These are phyloP conservation scores for Yamadazyma triangularis DNA, from an alignment of 1,139 yeast genomes.

Conservation along the genomic window DNA sequence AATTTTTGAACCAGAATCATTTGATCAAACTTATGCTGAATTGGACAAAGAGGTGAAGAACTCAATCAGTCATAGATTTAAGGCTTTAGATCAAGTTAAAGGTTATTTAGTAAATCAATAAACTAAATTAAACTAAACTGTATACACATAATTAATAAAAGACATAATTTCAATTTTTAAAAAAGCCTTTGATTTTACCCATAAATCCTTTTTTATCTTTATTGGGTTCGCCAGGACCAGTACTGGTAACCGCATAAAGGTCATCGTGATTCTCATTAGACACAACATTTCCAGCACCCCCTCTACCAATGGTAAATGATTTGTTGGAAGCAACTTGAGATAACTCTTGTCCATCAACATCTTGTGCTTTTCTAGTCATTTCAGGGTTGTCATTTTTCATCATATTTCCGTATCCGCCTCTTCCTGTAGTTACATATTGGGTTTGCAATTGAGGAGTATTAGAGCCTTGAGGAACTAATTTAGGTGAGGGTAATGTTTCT, in stretches of 20 bases:
- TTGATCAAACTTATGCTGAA: slow-evolving; percentile 80
- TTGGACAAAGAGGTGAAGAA: slow-evolving; percentile 76
- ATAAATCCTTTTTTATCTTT: slow-evolving; percentile 25
- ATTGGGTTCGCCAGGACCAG: slow-evolving; percentile 11
- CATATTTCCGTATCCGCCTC: slow-evolving; percentile 85
- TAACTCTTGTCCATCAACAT: slow-evolving; percentile 48
- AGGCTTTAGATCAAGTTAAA: slow-evolving; percentile 71
- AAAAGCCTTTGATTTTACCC: slow-evolving; percentile 27
- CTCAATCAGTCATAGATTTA: slow-evolving; percentile 78
- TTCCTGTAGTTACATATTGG: slow-evolving; percentile 64
- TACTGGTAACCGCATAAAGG: slow-evolving; percentile 24
- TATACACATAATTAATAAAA: slow-evolving; percentile 12
- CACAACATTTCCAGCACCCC: slow-evolving; percentile 47
- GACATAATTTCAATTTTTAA: slow-evolving; percentile 8
- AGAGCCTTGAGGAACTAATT: slow-evolving; percentile 55
- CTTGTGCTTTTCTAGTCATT: slow-evolving; percentile 63
- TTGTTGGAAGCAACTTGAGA: slow-evolving; percentile 35
- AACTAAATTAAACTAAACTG: too few species aligned
- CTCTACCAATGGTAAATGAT: slow-evolving; percentile 41
- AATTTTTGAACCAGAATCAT: slow-evolving; percentile 74
- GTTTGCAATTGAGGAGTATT: slow-evolving; percentile 59
- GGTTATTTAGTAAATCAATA: slow-evolving; percentile 38
- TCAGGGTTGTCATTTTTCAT: slow-evolving; percentile 58
- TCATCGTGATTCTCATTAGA: slow-evolving; percentile 12
- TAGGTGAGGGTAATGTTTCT: slow-evolving; percentile 46